phyloP scores from a whole-genome alignment of 2,329 filamentous ascomycete genomes.

The Neocucurbitaria cava region DNA sequence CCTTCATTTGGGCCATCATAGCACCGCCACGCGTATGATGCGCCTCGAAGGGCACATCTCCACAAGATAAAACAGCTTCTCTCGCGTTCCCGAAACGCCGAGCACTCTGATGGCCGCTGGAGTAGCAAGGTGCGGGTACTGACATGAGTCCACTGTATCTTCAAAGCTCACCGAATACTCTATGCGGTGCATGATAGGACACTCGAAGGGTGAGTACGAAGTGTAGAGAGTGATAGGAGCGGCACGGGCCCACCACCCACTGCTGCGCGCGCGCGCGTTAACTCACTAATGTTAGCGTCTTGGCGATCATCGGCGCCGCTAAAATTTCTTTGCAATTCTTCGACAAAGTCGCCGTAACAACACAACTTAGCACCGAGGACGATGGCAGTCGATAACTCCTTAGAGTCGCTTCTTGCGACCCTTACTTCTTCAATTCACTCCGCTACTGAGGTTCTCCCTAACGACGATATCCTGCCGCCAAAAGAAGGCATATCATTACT shows the following conservation, averaged over 20 bases:
- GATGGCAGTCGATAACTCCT: slow-evolving; percentile 50
- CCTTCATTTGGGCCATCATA: background rate
- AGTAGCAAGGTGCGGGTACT: background rate
- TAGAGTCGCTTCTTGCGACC: slow-evolving; percentile 50
- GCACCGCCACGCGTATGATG: background rate
- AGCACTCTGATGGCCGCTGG: background rate
- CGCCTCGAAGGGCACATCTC: background rate
- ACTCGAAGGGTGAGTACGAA: no score
- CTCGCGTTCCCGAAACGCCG: background rate
- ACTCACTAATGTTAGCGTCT: background rate
- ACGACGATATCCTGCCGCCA: slow-evolving; percentile 71
- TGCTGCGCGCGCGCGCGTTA: no score
- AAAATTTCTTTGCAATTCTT: slow-evolving; percentile 23
- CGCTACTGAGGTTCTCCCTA: slow-evolving; percentile 59
- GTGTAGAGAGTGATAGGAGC: background rate
- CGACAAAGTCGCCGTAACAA: slow-evolving; percentile 4
- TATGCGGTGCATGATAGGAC: no score
- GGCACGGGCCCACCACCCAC: background rate
- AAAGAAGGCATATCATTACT: slow-evolving; percentile 91
- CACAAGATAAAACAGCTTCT: background rate
- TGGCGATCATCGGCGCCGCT: slow-evolving; percentile 11
- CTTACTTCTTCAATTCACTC: slow-evolving; percentile 70
- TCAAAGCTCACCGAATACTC: background rate
- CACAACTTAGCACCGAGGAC: slow-evolving; percentile 8
- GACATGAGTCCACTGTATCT: background rate